Base-by-base conservation (phyloP, 345 rosid genomes). In the Lepidium didymum region DNA sequence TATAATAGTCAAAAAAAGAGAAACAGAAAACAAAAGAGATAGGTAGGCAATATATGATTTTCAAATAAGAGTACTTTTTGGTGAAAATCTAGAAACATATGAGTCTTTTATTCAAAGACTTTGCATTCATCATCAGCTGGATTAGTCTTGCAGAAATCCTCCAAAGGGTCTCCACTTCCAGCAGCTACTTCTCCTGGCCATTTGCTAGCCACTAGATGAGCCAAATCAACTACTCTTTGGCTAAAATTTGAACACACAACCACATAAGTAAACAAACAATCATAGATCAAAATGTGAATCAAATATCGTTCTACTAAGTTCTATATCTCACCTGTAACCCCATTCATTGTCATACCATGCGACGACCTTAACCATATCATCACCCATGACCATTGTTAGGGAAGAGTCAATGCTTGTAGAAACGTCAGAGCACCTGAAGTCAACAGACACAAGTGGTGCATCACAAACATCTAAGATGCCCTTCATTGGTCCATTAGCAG, bases 261-360 rank as follows among this genome's bases (percentile, higher is more conserved):
- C 0, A 0, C 14, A 25, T 8, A 18, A 56, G 19, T 11, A 34
- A 15, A 54, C 13, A 37, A 56, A 33, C 23, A 54, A 14, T 12
- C 43, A 56, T 18, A 11, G 11, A 31, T 56, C 38, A 36, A 6
- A 18, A 3, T 0, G 3, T 1, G 12, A 36, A 38, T 19, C 29
- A 47, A 9, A 19, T 3, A 0, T 11, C 27, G 12, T 19, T 29
- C 2, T 19, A 37, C 19, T 36, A 15, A 18, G 44, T 36, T 36
- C 33, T 31, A 35, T 4, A 52, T 58, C 69, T 4, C 13, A 93
- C 97, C 97, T 88, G 86, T 93, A 93, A 13, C 98, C 96, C 98
- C 98, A 90, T 76, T 93, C 96, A 29, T 93, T 93, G 87, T 93
- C 98, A 65, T 93, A 90, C 98, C 98, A 93, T 15, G 97, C 98